phyloP scores from a whole-genome alignment of 352 stramenopile genomes.

The Phytophthora aleatoria region DNA sequence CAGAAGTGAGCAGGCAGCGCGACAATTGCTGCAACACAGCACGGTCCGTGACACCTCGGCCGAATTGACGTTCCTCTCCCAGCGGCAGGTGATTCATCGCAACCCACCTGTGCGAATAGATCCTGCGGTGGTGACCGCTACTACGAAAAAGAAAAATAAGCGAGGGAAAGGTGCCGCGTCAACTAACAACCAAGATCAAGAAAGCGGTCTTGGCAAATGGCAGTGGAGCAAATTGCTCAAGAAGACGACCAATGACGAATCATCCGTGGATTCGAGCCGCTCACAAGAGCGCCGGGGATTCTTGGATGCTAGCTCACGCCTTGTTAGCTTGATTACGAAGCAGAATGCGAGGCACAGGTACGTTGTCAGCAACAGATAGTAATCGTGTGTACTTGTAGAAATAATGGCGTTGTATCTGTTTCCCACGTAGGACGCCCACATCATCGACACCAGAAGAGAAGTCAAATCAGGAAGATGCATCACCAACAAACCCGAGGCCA shows the following conservation, averaged over 20 bases:
- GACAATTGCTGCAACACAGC: conserved; percentile 47
- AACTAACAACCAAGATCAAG: conserved; percentile 24
- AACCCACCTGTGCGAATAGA: conserved; percentile 59
- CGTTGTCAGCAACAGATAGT: neutral
- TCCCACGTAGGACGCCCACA: conserved; percentile 4
- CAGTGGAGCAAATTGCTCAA: conserved; percentile 68
- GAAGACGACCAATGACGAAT: conserved; percentile 35
- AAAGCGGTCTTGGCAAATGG: conserved; percentile 62
- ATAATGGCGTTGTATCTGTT: neutral
- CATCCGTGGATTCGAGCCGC: conserved; percentile 13
- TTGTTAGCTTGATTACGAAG: conserved; percentile 37
- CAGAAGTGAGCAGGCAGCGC: conserved; percentile 29
- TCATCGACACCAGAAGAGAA: neutral
- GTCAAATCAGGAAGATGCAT: conserved; percentile 5
- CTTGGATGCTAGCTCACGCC: conserved; percentile 34
- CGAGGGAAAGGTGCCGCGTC: conserved; percentile 36
- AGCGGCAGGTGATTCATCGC: conserved; percentile 79
- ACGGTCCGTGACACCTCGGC: conserved; percentile 64
- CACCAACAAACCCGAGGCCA: neutral
- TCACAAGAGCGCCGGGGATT: conserved; percentile 31
- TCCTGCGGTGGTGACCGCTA: conserved; percentile 13
- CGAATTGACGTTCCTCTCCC: conserved; percentile 77
- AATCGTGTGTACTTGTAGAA: neutral
- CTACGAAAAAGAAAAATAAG: conserved; percentile 38
- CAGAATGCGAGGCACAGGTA: conserved; percentile 37